A percentile compares a stretch with the other conserved stretches of the same genome.
phyloP scores from a whole-genome alignment of 2,329 filamentous ascomycete genomes.

The Fusarium duplospermum region DNA sequence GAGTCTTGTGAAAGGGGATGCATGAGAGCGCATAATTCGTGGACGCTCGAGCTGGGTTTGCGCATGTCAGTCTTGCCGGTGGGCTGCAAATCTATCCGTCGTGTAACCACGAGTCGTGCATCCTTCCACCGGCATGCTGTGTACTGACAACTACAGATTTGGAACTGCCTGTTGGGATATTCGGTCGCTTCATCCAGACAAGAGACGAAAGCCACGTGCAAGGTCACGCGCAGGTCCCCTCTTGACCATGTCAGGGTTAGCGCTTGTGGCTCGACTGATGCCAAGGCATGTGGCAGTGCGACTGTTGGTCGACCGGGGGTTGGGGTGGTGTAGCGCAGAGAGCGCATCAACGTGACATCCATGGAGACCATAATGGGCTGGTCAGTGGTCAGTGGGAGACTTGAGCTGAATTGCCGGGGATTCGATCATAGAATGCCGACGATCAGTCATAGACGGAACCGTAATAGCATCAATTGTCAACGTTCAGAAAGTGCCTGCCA shows the following conservation, averaged over 20 bases:
- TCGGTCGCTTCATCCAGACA: neutral
- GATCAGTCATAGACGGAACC: neutral
- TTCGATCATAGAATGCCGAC: neutral
- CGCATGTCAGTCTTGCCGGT: neutral
- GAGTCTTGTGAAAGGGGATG: constrained; percentile 1
- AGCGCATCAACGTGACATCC: constrained; percentile 8
- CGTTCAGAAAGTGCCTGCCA: neutral
- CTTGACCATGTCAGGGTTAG: neutral
- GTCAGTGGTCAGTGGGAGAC: constrained; percentile 1
- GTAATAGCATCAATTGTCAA: neutral
- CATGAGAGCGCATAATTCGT: neutral
- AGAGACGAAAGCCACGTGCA: constrained; percentile 11
- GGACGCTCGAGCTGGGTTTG: neutral
- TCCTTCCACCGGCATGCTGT: neutral
- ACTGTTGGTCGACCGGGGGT: neutral
- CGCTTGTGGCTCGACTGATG: neutral
- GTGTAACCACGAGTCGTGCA: neutral
- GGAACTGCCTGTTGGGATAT: neutral
- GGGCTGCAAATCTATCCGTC: neutral
- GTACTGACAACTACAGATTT: constrained; percentile 1
- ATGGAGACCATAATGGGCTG: neutral
- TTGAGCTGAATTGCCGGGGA: constrained; percentile 1
- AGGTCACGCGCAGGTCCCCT: constrained; percentile 3
- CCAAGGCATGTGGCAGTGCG: constrained; percentile 3
- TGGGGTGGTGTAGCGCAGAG: neutral